Percentiles rank a stretch among this genome's conserved stretches.
Evolutionary conservation across 2,329 filamentous ascomycete species (phyloP).

Genomic region (Calonectria hongkongensis): DNA sequence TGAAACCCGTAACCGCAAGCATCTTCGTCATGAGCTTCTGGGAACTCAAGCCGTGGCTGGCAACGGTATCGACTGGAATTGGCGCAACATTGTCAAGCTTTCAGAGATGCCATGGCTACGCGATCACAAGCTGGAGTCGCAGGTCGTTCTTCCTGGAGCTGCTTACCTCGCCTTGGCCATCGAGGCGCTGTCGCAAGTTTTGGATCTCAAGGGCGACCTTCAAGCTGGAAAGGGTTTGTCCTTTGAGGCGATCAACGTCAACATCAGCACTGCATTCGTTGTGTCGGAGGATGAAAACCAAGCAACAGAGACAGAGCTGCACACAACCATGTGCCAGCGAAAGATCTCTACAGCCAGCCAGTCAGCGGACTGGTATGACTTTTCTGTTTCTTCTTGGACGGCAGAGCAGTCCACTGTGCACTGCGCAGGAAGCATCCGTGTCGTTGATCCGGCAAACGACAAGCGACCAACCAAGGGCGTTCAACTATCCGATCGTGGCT

Average conservation of each 20-base stretch:
- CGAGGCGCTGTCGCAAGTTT: neutral
- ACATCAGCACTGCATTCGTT: slow-evolving; percentile 10
- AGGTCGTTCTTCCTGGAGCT: slow-evolving; percentile 10
- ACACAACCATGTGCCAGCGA: slow-evolving; percentile 14
- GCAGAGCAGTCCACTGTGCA: neutral
- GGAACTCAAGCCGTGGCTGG: slow-evolving; percentile 6
- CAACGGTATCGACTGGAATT: slow-evolving; percentile 11
- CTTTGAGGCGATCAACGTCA: neutral
- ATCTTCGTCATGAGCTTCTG: slow-evolving; percentile 12
- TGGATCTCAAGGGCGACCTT: neutral
- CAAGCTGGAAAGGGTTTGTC: neutral
- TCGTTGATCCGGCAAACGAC: neutral
- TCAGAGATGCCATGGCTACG: slow-evolving; percentile 12
- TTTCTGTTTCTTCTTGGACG: slow-evolving; percentile 5
- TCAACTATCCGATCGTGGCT: slow-evolving; percentile 3
- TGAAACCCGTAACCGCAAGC: slow-evolving; percentile 1
- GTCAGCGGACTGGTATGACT: slow-evolving; percentile 20
- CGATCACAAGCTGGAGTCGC: slow-evolving; percentile 4
- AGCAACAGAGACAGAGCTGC: neutral
- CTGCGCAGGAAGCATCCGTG: slow-evolving; percentile 8
- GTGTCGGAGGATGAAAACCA: neutral
- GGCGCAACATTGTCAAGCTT: slow-evolving; percentile 7
- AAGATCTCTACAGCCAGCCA: neutral
- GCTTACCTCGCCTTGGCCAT: slow-evolving; percentile 1
- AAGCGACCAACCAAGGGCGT: neutral